Conservation (phyloP, 768 basidiomycete species). For the Mrakia hoshinonis region DNA sequence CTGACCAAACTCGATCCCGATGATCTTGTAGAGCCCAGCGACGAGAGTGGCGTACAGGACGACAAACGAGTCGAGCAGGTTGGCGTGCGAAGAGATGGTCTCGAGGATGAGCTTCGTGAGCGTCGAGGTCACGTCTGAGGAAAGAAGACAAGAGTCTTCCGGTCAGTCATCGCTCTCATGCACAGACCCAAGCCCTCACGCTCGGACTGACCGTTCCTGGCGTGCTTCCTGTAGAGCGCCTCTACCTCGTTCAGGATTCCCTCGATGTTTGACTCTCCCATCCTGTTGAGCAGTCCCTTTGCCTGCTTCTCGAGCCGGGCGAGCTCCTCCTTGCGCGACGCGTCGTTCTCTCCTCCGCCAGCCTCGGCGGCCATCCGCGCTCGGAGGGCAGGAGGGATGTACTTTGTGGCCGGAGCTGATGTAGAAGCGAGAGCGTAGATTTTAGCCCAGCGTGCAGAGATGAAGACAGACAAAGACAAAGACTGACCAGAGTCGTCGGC, state of each 20-base stretch:
- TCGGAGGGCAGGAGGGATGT: constrained; percentile 27
- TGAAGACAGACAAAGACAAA: neutral
- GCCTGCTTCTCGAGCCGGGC: constrained; percentile 62
- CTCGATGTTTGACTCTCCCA: constrained; percentile 82
- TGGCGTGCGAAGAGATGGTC: constrained; percentile 69
- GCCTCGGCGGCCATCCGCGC: constrained; percentile 19
- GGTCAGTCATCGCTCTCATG: neutral
- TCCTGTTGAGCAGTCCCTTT: constrained; percentile 85
- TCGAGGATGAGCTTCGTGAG: constrained; percentile 67
- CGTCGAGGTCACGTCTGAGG: constrained; percentile 67
- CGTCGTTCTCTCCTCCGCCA: constrained; percentile 32
- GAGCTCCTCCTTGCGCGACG: constrained; percentile 44
- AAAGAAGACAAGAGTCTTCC: neutral
- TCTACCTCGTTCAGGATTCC: constrained; percentile 66
- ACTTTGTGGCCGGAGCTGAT: constrained; percentile 13
- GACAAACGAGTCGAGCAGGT: constrained; percentile 79
- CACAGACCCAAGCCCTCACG: neutral
- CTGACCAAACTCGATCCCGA: constrained; percentile 83
- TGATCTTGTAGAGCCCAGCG: constrained; percentile 64
- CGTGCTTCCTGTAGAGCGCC: constrained; percentile 62
- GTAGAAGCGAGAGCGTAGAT: neutral
- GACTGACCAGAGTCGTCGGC: neutral
- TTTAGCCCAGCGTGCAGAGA: neutral
- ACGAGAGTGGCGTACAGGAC: constrained; percentile 79
- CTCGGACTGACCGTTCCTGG: constrained; percentile 60